Percentiles rank a stretch among this genome's conserved stretches.
Evolutionary conservation across 2,329 filamentous ascomycete genomes (phyloP).

Genomic region (Lecanicillium sp.): DNA sequence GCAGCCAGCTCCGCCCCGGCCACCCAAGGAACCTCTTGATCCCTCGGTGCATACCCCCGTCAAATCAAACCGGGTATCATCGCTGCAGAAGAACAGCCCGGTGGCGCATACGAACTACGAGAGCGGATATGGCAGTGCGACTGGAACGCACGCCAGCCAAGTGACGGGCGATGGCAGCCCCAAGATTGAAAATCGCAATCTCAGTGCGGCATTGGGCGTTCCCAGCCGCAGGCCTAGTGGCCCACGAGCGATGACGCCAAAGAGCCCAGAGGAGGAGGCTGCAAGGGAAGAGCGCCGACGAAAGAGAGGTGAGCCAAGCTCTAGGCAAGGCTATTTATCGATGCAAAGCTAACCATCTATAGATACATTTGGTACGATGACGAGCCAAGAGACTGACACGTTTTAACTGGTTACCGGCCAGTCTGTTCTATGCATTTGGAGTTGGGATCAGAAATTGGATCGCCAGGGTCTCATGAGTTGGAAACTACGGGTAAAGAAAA

Average conservation of each 20-base stretch:
- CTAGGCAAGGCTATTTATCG: too few relatives aligned
- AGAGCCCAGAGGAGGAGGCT: conserved; percentile 42
- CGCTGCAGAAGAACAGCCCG: conserved; percentile 49
- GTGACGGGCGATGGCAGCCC: conserved; percentile 45
- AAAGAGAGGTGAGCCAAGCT: conserved; percentile 55
- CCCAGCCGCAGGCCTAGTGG: conserved; percentile 51
- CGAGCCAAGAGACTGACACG: conserved; percentile 48
- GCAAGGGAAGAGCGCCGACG: conserved; percentile 43
- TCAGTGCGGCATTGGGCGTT: conserved; percentile 46
- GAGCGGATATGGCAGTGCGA: conserved; percentile 46
- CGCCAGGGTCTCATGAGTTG: not conserved
- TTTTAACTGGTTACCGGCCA: too few relatives aligned
- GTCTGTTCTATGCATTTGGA: not conserved
- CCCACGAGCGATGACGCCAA: conserved; percentile 56
- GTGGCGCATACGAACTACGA: conserved; percentile 51
- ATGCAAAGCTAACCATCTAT: conserved; percentile 14
- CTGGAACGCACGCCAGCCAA: conserved; percentile 42
- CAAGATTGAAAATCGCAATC: conserved; percentile 50
- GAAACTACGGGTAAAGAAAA: not conserved
- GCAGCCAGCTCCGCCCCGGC: conserved; percentile 46
- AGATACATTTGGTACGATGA: conserved; percentile 50
- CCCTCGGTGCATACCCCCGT: conserved; percentile 38
- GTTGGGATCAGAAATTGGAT: not conserved
- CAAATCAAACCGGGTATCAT: conserved; percentile 41
- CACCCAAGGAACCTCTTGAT: conserved; percentile 57